Percentiles rank a stretch among this genome's conserved stretches.
Conservation (phyloP, 2,329 filamentous ascomycete genomes). For the Stylonectria norvegica region DNA sequence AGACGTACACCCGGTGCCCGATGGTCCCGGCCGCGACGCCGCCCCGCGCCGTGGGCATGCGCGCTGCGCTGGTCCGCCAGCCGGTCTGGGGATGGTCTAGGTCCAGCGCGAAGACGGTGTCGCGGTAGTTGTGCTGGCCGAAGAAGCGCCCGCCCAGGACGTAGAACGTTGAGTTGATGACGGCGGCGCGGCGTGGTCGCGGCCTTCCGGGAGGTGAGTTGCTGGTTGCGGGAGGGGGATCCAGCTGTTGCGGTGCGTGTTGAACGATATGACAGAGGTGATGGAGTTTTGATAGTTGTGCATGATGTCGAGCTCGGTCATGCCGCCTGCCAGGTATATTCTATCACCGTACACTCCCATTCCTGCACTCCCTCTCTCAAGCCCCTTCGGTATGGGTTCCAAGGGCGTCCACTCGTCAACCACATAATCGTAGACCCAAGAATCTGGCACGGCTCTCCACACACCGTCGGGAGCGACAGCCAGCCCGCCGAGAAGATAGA, state of each 20-base stretch:
- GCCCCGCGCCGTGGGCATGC: conserved; percentile 38
- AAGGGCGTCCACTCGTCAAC: conserved; percentile 28
- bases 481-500: conserved; percentile 40
- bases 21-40: conserved; percentile 30
- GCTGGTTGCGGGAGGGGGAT: conserved; percentile 23
- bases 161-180: conserved; percentile 34
- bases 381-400: conserved; percentile 23
- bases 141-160: conserved; percentile 34
- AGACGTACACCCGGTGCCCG: conserved; percentile 29
- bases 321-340: conserved; percentile 38
- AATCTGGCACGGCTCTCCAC: conserved; percentile 27
- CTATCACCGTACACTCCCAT: conserved; percentile 28
- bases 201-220: conserved; percentile 28
- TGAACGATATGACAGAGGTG: conserved; percentile 28
- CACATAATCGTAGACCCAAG: conserved; percentile 30
- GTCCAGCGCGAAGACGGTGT: conserved; percentile 35
- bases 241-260: conserved; percentile 26
- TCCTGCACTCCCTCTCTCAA: conserved; percentile 31
- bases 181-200: conserved; percentile 34
- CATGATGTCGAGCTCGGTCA: conserved; percentile 23
- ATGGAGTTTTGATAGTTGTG: conserved; percentile 25
- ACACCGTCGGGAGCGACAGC: conserved; percentile 16
- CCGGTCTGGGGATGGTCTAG: conserved; percentile 22
- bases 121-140: conserved; percentile 29
- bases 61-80: conserved; percentile 26